These are phyloP conservation scores for Trichothecium roseum DNA, from an alignment of 2,329 filamentous ascomycete genomes.

Conservation along the genomic window DNA sequence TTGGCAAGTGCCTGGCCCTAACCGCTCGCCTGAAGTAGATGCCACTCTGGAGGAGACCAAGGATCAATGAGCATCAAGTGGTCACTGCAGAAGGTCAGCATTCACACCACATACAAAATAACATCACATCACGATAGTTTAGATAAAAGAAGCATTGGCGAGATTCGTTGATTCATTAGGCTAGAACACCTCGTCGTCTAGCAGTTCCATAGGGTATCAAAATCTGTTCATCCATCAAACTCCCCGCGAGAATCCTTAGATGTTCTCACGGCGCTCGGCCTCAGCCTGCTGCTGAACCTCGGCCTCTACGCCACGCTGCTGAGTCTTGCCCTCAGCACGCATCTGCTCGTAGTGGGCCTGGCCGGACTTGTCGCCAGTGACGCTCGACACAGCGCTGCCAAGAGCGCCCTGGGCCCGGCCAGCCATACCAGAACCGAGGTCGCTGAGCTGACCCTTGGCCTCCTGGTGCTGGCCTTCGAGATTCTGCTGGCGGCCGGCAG, in stretches of 20 bases:
- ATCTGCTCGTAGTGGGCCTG: constrained; percentile 55
- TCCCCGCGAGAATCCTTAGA: neutral
- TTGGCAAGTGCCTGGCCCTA: constrained; percentile 8
- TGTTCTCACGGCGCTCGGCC: constrained; percentile 16
- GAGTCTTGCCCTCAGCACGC: constrained; percentile 76
- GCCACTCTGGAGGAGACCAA: too few relatives aligned
- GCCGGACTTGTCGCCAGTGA: constrained; percentile 59
- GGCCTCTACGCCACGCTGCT: constrained; percentile 71
- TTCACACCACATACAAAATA: too few relatives aligned
- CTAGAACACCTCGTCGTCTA: neutral
- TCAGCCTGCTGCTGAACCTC: constrained; percentile 67
- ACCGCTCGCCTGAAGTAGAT: too few relatives aligned
- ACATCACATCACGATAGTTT: neutral
- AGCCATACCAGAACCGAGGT: constrained; percentile 55
- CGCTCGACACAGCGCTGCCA: constrained; percentile 57
- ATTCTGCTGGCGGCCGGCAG: constrained; percentile 68
- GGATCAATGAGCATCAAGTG: too few relatives aligned
- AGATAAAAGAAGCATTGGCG: neutral
- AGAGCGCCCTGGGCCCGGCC: constrained; percentile 62
- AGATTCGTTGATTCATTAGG: neutral
- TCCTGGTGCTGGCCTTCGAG: constrained; percentile 70
- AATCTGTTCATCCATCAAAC: neutral
- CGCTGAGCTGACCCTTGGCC: constrained; percentile 69
- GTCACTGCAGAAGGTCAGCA: too few relatives aligned
- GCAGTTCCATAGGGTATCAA: constrained; percentile 5